Evolutionary conservation across 2,329 filamentous ascomycete genomes (phyloP), one percentile per base, ranked within the genome.

Genomic region (Cladosporium sp.): DNA sequence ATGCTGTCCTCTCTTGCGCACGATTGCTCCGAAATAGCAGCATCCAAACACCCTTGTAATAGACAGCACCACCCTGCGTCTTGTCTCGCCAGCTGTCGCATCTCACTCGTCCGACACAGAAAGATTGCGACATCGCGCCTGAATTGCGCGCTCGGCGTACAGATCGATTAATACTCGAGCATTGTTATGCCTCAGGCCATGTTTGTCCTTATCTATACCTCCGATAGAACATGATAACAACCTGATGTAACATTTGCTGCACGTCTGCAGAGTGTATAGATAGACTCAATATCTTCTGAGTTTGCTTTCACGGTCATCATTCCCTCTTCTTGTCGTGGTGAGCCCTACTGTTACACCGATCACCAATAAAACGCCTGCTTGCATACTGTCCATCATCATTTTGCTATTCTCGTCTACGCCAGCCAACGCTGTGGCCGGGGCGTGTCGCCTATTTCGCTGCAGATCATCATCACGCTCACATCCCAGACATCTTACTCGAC

Each of bases 331-430:
- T 18, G 18, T 30, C 13, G 25, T 26, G 36, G n/a, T 28, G 21
- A 25, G 26, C 36, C 25, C 30, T 18, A 32, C 48, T 5, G 59
- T 62, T 39, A 36, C 59, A 62, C 59, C 16, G 36, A 62, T 53
- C 59, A 62, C 59, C 59, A 62, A 62, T 62, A 62, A 26, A 54
- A 62, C 59, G 59, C 48, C 59, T 39, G 58, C 58, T n/a, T 61
- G 58, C 58, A 53, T 53, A 16, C 21, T 36, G 18, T 51, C 25
- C n/a, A 26, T 54, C 59, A 32, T 53, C 48, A 16, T 18, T 28
- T 34, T 57, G 54, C 54, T 39, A 57, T 34, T 57, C 21, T 26
- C 18, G 51, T 54, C 18, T 11, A n/a, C 51, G 51, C 26, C 54
- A 5, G 32, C 30, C 54, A 32, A 57, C 23, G 54, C 54, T 57